phyloP scores from a whole-genome alignment of 495 filamentous ascomycete genomes.

The Penicillium lividum region DNA sequence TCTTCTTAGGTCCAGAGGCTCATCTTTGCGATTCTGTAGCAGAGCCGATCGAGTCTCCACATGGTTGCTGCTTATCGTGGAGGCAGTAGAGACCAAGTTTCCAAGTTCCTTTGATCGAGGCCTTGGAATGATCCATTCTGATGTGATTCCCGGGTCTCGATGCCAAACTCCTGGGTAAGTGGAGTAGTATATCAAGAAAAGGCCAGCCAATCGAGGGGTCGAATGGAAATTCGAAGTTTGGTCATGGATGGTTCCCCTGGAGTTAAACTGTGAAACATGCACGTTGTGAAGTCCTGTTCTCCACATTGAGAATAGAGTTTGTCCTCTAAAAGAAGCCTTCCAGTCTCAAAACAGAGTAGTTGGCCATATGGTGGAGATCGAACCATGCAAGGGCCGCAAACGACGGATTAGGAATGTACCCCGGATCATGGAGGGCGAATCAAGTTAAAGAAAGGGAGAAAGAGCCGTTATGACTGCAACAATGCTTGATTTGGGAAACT shows the following conservation, averaged over 20 bases:
- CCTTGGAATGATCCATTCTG: constrained; percentile 6
- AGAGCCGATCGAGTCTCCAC: not conserved
- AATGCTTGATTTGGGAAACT: not conserved
- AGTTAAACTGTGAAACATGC: constrained; percentile 1
- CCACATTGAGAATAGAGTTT: constrained; percentile 6
- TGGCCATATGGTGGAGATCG: not conserved
- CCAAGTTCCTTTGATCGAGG: not conserved
- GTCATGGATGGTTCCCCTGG: constrained; percentile 4
- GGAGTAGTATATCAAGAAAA: not conserved
- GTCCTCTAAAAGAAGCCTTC: not conserved
- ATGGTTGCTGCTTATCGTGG: constrained; percentile 4
- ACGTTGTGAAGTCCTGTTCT: constrained; percentile 4
- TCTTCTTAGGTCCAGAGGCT: not conserved
- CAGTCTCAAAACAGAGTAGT: not conserved
- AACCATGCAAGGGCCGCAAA: not conserved
- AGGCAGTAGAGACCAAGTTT: not conserved
- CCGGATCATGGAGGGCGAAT: not conserved
- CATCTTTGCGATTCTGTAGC: not conserved
- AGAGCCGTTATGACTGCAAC: not conserved
- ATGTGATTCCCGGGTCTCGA: not conserved
- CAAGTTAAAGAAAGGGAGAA: not conserved
- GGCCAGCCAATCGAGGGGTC: not conserved
- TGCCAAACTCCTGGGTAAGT: not conserved
- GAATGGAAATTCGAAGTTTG: not conserved
- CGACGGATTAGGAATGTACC: not conserved